Base-by-base conservation (phyloP, 75 land plant species). In the Picea sitchensis region DNA sequence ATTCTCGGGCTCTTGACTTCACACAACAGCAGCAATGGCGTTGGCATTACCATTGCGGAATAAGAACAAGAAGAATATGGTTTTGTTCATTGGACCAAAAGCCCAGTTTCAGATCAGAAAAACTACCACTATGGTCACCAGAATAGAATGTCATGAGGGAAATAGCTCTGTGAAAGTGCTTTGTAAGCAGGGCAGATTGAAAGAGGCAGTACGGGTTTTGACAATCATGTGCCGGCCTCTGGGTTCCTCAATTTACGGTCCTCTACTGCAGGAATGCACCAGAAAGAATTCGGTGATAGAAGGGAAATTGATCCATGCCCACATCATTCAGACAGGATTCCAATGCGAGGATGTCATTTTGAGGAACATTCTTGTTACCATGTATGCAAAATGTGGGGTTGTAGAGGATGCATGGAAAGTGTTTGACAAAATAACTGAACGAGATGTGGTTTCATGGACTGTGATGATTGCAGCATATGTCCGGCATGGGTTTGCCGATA, bases 311-410 rank as follows among this genome's bases (percentile, higher is more conserved):
- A 82, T 82, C 34, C 93, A 91, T 77, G 76, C 81, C 61, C 89
- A 86, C 59, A 82, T 92, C 12, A 73, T 91, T 32, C 75, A 82
- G 36, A 59, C 63, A 75, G 92, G 93, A 13, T 59, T 85, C 32
- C 32, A 76, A 11, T 64, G 47, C 20, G 76, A 26, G 17, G 88
- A 88, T 56, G 34, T 78, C 31, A 64, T 36, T 13, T 72, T 90
- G 34, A n/a, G 58, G 14, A 92, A 88, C 60, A 51, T 83, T 61
- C 72, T 90, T 15, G 14, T 90, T 47, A 75, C 88, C 77, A 79
- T 90, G 84, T 94, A 94, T 78, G 87, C 85, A 1, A 94, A 90
- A 81, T 90, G 89, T 77, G 30, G 54, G 32, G 83, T 85, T 59
- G 14, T 78, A 59, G 71, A 82, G 62, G 87, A 88, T 67, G 92